Evolutionary conservation across 805 yeast genomes (phyloP), one percentile per base, ranked within the genome.

Genomic region (Saccharomycopsis fermentans): DNA sequence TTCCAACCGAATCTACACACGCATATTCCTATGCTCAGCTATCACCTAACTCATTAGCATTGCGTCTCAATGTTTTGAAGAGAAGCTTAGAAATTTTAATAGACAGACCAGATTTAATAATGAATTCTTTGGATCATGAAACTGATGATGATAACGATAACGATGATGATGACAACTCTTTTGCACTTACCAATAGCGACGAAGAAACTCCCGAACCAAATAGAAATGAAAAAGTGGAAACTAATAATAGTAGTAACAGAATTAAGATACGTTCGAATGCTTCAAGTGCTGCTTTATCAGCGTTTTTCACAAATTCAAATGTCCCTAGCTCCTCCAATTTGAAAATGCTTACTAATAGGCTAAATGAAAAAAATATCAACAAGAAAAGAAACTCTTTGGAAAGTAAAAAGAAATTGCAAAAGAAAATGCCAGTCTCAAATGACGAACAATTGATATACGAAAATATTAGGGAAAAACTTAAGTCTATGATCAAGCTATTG

Each of bases 1-100:
- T 88, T 66, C 90, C 92, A 4, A 81, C 83, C 27, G 90, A 86
- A 64, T 86, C 94, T 12, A 81, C 94, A 1, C 91, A 87, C 68
- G 86, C 95, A 1, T 89, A 86, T 67, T 87, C 96, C 0, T 89
- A 89, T 68, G 89, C 94, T 2, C 87, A 86, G 57, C 72, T 88
- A 58, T 84, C 92, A 1, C 94, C 91, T 9, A 86, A 87, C 67
- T 85, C 95, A 1, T 70, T 89, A 58, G 88, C 94, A 0, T 79
- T 87, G 54, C 74, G 96, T 58, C 71, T 89, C 61, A 83, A 83
- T 58, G 90, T 87, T 16, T 73, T 89, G 64, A 87, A 84, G 66
- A 73, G 94, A 63, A 86, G 95, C 5, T 70, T 89, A 56, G 90
- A 88, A 68, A 85, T 88, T 48, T 71, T 89, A 43, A 73, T 84